Evolutionary conservation across 2,329 filamentous ascomycete species (phyloP), one percentile per base, ranked within the genome.

Genomic region (Clonostachys rosea): DNA sequence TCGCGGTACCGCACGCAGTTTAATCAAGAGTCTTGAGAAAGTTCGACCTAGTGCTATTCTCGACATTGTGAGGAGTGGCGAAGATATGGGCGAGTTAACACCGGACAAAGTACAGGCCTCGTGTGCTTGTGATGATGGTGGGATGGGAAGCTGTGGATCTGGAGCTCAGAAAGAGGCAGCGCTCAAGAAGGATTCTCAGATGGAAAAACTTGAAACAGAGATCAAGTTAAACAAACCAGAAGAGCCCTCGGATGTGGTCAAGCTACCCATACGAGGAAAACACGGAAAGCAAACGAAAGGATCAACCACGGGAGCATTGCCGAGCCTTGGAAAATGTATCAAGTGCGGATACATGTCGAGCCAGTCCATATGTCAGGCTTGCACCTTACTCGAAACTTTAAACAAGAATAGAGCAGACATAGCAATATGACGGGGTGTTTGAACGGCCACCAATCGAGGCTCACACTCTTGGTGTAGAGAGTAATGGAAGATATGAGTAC

Each of bases 321-420:
- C 92, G 64, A 84, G 84, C 13, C 78, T 96, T 55, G 89, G 92
- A 2, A 85, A 84, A 53, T 99, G 94, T 61, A 81, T 86, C 59
- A 85, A 82, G 45, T 99, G 94, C 57, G 94, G 94, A 13, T 99
- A 97, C 63, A 87, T 99, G 66, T 96, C 94, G 3, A 96, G 91
- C 57, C 94, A 99, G 66, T 80, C 82, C 33, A 81, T 96, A 37
- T 99, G 94, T 68, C 95, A 99, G 67, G 94, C 94, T 1, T 99
- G 94, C 63, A 86, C 84, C 51, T 72, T 99, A 41, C 78, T 99
- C 4, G 91, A 97, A 57, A 89, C 87, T 0, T 66, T 99, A 43
- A 99, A 99, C 63, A 96, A 94, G 68, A 85, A 84, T 54, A 71
- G 81, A 50, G 69, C 79, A 49, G 73, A 81, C 56, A 79, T 84